These are phyloP conservation scores for Zygosaccharomyces bisporus DNA, from an alignment of 805 yeast genomes.

Conservation along the genomic window DNA sequence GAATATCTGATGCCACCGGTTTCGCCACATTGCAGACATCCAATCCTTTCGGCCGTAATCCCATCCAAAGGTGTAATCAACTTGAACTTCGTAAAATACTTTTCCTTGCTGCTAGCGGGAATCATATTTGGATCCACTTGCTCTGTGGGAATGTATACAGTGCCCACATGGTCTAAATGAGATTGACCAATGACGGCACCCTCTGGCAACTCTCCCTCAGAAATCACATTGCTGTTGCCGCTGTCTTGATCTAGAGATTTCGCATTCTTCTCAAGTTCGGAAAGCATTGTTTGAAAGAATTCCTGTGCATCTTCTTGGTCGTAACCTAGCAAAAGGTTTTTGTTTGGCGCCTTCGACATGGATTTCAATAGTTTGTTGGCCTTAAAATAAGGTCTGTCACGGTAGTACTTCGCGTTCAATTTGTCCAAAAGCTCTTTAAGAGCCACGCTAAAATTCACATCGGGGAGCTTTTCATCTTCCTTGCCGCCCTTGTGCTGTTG, in stretches of 20 bases:
- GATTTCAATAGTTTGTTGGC: constrained; percentile 57
- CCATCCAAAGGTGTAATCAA: constrained; percentile 91
- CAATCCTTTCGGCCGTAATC: constrained; percentile 78
- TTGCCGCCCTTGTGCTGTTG: constrained; percentile 13
- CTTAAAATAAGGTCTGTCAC: constrained; percentile 52
- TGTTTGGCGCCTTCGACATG: constrained; percentile 76
- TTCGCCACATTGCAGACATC: constrained; percentile 88
- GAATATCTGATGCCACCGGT: constrained; percentile 88
- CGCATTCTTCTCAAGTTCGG: constrained; percentile 52
- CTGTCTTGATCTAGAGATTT: constrained; percentile 24
- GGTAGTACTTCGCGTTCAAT: constrained; percentile 54
- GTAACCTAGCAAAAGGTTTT: constrained; percentile 73
- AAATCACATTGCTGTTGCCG: constrained; percentile 25
- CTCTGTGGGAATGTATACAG: constrained; percentile 64
- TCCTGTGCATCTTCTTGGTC: constrained; percentile 98
- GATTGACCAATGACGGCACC: constrained; percentile 41
- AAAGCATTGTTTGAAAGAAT: constrained; percentile 76
- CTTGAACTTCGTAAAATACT: constrained; percentile 48
- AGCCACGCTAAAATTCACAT: constrained; percentile 49
- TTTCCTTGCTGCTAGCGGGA: constrained; percentile 27
- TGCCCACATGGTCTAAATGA: constrained; percentile 54
- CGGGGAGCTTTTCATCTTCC: constrained; percentile 19
- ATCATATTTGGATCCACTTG: constrained; percentile 70
- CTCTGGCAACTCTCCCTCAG: constrained; percentile 32
- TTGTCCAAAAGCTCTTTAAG: constrained; percentile 50